phyloP scores from a whole-genome alignment of 345 rosid species.

The Syzygium aromaticum region DNA sequence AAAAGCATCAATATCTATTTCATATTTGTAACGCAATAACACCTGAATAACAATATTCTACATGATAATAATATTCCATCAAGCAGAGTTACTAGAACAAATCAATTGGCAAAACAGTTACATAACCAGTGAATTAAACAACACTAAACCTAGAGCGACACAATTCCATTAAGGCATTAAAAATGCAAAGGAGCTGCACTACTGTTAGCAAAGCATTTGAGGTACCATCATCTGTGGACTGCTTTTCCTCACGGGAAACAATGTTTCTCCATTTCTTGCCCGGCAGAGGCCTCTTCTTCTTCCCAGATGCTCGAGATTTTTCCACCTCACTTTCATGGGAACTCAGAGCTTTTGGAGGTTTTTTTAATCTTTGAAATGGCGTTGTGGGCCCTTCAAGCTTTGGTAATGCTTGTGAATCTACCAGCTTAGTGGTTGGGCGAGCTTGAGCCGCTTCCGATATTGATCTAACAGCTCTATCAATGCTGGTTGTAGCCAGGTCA shows the following conservation, averaged over 20 bases:
- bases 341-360: constrained; percentile 29
- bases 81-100: background rate
- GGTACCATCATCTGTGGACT: constrained; percentile 48
- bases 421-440: constrained; percentile 80
- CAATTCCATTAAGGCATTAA: background rate
- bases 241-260: constrained; percentile 50
- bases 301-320: constrained; percentile 26
- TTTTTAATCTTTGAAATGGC: constrained; percentile 72
- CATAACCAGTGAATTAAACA: background rate
- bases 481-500: constrained; percentile 36
- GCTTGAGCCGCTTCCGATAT: constrained; percentile 64
- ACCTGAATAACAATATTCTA: background rate
- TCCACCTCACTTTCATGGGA: constrained; percentile 38
- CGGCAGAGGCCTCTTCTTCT: constrained; percentile 76
- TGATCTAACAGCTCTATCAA: constrained; percentile 52
- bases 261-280: constrained; percentile 75
- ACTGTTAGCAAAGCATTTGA: background rate
- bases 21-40: background rate
- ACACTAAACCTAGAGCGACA: background rate
- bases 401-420: constrained; percentile 65
- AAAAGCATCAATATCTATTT: background rate
- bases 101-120: background rate
- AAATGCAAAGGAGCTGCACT: background rate
- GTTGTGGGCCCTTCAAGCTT: constrained; percentile 71
- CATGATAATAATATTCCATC: background rate